Evolutionary conservation across 2,329 filamentous ascomycete genomes (phyloP), one percentile per base, ranked within the genome.

Genomic region (Hypoxylon sp.): DNA sequence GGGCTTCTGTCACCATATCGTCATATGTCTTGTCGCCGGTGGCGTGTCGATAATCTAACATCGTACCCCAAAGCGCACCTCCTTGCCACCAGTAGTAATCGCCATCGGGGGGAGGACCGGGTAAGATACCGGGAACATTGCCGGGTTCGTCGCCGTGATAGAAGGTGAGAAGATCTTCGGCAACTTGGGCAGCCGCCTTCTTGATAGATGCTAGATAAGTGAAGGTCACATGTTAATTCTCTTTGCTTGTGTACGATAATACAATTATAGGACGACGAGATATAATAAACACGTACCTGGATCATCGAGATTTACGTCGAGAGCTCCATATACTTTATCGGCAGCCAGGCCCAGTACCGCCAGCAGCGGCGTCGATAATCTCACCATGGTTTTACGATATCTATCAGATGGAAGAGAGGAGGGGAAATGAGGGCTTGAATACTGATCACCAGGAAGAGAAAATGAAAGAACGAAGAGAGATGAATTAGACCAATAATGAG

Each of bases 81-180:
- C 88, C 88, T 76, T 93, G 88, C 90, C 90, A 93, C 90, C 90
- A 93, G 82, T 92, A 92, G 77, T 90, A 91, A 67, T 86, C 82
- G 69, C 86, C 86, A 70, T 79, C 78, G 38, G 81, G 70, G 10
- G 86, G 86, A 59, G 87, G 87, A 0, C 86, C 86, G 0, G 86
- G 86, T 10, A 89, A 77, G 71, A 87, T 88, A 34, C 87, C 87
- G 6, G 86, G 86, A 14, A 83, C 85, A 74, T 82, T 79, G 59
- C 86, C 86, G 0, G 83, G 79, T 63, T 81, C 72, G 70, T 87
- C 85, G 63, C 85, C 85, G 38, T 82, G 78, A 76, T 87, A 87
- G 72, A 83, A 83, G 13, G 80, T 73, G 77, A 87, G 82, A 14
- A 86, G 77, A 60, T 87, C 84, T 74, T 83, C 80, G 11, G 85